phyloP scores from a whole-genome alignment of 2,329 filamentous ascomycete genomes.

The Trichophyton equinum region DNA sequence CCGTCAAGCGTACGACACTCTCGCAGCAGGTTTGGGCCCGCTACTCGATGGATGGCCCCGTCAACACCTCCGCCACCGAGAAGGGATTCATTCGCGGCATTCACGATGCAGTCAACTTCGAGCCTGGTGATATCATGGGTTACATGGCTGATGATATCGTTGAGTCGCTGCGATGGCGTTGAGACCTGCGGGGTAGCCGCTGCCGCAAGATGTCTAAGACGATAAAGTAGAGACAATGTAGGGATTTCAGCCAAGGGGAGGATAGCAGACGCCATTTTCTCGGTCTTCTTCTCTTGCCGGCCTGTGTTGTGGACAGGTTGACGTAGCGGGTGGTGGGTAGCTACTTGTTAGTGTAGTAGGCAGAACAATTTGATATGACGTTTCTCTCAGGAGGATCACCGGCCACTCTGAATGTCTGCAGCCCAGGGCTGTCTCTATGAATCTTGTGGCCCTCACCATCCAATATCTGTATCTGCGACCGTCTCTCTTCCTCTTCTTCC shows the following conservation, averaged over 20 bases:
- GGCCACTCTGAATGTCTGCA: not conserved
- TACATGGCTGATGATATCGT: slow-evolving; percentile 59
- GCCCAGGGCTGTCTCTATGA: not conserved
- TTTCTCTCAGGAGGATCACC: not conserved
- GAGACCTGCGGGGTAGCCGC: slow-evolving; percentile 18
- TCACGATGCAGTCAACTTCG: slow-evolving; percentile 71
- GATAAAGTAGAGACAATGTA: slow-evolving; percentile 50
- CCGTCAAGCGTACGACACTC: slow-evolving; percentile 63
- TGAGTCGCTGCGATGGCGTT: slow-evolving; percentile 44
- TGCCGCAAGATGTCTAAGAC: slow-evolving; percentile 38
- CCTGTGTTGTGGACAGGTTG: not conserved
- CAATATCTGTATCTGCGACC: not conserved
- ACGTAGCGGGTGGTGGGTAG: not conserved
- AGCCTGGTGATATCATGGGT: slow-evolving; percentile 73
- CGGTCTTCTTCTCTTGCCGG: not conserved
- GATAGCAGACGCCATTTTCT: not conserved
- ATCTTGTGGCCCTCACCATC: not conserved
- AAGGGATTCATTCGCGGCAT: slow-evolving; percentile 71
- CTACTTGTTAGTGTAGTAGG: not conserved
- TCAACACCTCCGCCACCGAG: slow-evolving; percentile 85
- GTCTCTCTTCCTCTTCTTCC: not conserved
- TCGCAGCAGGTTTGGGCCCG: slow-evolving; percentile 52
- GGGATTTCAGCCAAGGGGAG: slow-evolving; percentile 18
- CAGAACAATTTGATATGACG: slow-evolving; percentile 3
- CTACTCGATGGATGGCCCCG: slow-evolving; percentile 73